phyloP scores from a whole-genome alignment of 2,329 filamentous ascomycete species.

The Curvularia sp. region DNA sequence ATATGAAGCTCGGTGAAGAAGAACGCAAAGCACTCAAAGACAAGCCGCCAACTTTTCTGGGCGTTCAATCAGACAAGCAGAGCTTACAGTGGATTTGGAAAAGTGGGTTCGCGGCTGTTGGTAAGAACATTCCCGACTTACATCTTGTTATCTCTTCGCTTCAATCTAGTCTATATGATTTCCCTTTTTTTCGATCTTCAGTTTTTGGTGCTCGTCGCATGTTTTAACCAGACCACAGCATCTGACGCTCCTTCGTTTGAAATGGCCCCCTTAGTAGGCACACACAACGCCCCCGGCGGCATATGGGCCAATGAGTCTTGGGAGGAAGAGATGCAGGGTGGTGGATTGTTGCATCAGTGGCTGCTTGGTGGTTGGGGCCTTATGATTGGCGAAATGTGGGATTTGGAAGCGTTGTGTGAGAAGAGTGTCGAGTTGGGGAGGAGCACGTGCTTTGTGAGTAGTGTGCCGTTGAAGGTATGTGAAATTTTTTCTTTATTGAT shows the following conservation, averaged over 20 bases:
- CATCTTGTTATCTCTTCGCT: not conserved
- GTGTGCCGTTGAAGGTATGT: constrained; percentile 62
- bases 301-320: constrained; percentile 46
- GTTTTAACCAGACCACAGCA: constrained; percentile 28
- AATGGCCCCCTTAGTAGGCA: constrained; percentile 49
- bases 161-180: not conserved
- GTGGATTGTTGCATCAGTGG: constrained; percentile 46
- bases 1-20: constrained; percentile 35
- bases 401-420: constrained; percentile 59
- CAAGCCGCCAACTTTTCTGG: constrained; percentile 47
- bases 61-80: constrained; percentile 49
- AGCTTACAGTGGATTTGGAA: constrained; percentile 58
- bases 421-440: constrained; percentile 61
- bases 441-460: constrained; percentile 68
- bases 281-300: constrained; percentile 40
- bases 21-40: constrained; percentile 38
- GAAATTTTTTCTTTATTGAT: not conserved
- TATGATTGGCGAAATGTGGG: constrained; percentile 52
- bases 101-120: constrained; percentile 54
- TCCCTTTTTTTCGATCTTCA: not conserved
- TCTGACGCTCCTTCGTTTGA: constrained; percentile 55
- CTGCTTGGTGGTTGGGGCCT: constrained; percentile 45
- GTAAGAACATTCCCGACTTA: constrained; percentile 6
- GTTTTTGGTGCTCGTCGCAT: not conserved
- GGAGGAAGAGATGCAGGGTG: constrained; percentile 47